Evolutionary conservation across 257 asterid genomes (phyloP).

Genomic region (Solanum bulbocastanum): DNA sequence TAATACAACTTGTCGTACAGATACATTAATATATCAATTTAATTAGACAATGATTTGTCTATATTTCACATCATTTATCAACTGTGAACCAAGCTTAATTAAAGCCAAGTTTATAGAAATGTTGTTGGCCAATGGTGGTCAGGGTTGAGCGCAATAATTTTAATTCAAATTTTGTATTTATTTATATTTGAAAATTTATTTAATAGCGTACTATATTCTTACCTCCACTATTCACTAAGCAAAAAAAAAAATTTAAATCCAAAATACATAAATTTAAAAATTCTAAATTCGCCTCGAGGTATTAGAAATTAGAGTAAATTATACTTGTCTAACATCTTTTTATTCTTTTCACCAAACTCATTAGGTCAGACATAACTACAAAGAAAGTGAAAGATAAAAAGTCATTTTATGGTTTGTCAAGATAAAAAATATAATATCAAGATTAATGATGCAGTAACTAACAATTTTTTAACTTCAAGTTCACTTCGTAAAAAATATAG

Average conservation of each 20-base stretch:
- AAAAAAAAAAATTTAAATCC: no score
- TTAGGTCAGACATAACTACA: not conserved
- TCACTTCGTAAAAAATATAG: accelerated
- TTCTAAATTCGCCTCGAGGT: not conserved
- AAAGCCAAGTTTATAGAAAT: not conserved
- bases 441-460: no score
- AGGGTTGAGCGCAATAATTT: not conserved
- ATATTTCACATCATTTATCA: not conserved
- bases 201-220: no score
- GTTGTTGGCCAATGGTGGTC: not conserved
- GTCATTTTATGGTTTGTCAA: not conserved
- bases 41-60: not conserved
- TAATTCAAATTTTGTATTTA: no score
- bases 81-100: not conserved
- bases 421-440: not conserved
- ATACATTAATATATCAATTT: not conserved
- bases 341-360: not conserved
- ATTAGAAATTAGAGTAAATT: no score
- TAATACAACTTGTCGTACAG: not conserved
- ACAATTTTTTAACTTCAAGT: no score
- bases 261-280: no score
- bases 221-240: not conserved
- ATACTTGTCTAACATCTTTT: not conserved
- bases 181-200: no score
- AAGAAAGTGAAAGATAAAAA: not conserved